Conservation (phyloP, 2,329 filamentous ascomycete genomes). For the Coniochaeta hoffmannii region DNA sequence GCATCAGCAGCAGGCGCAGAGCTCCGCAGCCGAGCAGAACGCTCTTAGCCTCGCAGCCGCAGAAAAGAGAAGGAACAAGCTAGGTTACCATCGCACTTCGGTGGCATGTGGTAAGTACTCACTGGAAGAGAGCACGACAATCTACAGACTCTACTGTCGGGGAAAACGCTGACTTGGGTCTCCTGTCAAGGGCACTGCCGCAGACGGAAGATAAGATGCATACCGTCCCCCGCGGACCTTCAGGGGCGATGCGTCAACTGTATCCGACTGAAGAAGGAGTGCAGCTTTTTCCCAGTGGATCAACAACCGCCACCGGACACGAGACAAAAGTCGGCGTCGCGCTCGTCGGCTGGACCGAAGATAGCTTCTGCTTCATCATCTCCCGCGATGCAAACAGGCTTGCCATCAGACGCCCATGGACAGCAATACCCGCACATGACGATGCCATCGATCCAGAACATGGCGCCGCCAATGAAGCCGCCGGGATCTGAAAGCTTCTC, state of each 20-base stretch:
- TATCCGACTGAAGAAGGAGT: slow-evolving; percentile 89
- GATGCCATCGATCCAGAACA: slow-evolving; percentile 36
- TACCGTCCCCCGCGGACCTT: slow-evolving; percentile 64
- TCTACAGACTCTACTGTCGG: neutral
- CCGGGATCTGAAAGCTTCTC: slow-evolving; percentile 28
- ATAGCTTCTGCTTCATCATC: slow-evolving; percentile 40
- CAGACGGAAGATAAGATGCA: slow-evolving; percentile 86
- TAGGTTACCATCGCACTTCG: slow-evolving; percentile 91
- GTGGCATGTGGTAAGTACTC: slow-evolving; percentile 82
- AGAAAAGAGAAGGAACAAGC: slow-evolving; percentile 70
- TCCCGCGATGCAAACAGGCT: slow-evolving; percentile 34
- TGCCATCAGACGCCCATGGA: slow-evolving; percentile 31
- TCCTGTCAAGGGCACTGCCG: slow-evolving; percentile 74
- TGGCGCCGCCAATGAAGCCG: slow-evolving; percentile 35
- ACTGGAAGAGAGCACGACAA: neutral
- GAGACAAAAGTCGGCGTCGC: slow-evolving; percentile 32
- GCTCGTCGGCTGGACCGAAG: slow-evolving; percentile 30
- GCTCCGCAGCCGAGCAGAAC: slow-evolving; percentile 24
- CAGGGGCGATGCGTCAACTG: slow-evolving; percentile 84
- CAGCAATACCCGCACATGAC: slow-evolving; percentile 34
- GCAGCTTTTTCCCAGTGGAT: slow-evolving; percentile 85
- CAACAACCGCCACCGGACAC: slow-evolving; percentile 50
- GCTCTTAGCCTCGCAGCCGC: slow-evolving; percentile 25
- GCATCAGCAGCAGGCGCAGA: slow-evolving; percentile 19
- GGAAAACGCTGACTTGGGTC: neutral